Percentiles rank a stretch among this genome's conserved stretches.
phyloP scores from a whole-genome alignment of 116 monocot genomes.

The Trichopus zeylanicus region DNA sequence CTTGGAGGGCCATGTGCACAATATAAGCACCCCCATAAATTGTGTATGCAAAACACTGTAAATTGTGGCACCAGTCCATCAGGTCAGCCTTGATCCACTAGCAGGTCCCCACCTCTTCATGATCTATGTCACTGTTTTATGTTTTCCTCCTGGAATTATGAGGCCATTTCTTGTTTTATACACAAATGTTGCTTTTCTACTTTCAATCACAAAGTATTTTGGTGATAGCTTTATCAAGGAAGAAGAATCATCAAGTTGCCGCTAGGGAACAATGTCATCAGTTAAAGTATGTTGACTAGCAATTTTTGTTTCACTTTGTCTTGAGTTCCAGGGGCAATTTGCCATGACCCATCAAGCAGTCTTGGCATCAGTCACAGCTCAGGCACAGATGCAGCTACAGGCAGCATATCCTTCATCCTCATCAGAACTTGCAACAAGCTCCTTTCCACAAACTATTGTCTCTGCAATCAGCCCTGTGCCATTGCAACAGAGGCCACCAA shows the following conservation, averaged over 20 bases:
- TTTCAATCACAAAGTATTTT: too few species aligned
- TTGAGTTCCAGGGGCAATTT: conserved; percentile 67
- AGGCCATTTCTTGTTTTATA: too few species aligned
- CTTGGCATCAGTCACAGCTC: conserved; percentile 84
- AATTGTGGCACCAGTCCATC: too few species aligned
- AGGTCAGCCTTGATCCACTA: too few species aligned
- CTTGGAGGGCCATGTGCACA: too few species aligned
- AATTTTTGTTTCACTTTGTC: conserved; percentile 1
- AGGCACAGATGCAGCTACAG: conserved; percentile 79
- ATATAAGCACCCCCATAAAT: too few species aligned
- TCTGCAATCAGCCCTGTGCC: conserved; percentile 22
- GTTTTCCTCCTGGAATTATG: too few species aligned
- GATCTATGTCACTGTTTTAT: too few species aligned
- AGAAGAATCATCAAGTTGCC: neutral
- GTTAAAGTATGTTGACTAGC: neutral
- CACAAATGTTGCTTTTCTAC: too few species aligned
- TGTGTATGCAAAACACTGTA: too few species aligned
- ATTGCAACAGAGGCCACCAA: conserved; percentile 24
- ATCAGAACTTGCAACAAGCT: conserved; percentile 17
- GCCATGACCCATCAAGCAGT: conserved; percentile 91
- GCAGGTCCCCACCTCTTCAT: too few species aligned
- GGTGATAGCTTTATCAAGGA: neutral
- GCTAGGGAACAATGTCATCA: neutral
- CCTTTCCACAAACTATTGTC: conserved; percentile 17
- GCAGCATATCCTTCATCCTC: conserved; percentile 26